Conservation (phyloP, 176 grass and related monocot species). For the Lolium multiflorum region DNA sequence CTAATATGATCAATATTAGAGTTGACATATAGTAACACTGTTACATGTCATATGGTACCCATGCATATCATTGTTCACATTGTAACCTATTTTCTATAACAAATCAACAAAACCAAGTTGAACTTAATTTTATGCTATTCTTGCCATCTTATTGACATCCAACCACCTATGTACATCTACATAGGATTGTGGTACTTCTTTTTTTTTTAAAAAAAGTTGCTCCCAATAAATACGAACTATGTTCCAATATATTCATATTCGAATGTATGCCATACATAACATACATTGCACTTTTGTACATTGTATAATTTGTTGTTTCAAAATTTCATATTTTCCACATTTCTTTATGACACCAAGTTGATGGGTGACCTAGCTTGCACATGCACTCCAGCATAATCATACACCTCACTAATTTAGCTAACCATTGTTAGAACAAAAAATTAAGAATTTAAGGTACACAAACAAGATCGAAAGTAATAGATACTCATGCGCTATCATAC, state of each 20-base stretch:
- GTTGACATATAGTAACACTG: neutral
- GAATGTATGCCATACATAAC: neutral
- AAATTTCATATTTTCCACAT: neutral
- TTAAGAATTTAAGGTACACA: constrained; percentile 2
- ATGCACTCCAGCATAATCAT: neutral
- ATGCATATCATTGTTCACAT: neutral
- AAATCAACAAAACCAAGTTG: neutral
- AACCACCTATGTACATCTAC: neutral
- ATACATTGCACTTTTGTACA: neutral
- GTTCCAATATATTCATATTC: too few species aligned
- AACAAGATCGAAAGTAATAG: neutral
- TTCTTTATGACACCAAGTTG: neutral
- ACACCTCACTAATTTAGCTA: neutral
- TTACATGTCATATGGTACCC: neutral
- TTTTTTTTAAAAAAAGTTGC: neutral
- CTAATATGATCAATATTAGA: neutral
- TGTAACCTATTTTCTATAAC: neutral
- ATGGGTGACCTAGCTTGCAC: neutral
- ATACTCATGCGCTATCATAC: neutral
- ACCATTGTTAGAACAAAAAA: constrained; percentile 4
- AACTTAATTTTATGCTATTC: neutral
- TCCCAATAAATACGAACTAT: neutral
- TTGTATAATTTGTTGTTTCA: neutral
- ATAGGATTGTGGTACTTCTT: neutral
- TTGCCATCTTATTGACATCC: neutral